These are phyloP conservation scores for Tausonia pullulans DNA, from an alignment of 1,284 basidiomycete species.

Conservation along the genomic window DNA sequence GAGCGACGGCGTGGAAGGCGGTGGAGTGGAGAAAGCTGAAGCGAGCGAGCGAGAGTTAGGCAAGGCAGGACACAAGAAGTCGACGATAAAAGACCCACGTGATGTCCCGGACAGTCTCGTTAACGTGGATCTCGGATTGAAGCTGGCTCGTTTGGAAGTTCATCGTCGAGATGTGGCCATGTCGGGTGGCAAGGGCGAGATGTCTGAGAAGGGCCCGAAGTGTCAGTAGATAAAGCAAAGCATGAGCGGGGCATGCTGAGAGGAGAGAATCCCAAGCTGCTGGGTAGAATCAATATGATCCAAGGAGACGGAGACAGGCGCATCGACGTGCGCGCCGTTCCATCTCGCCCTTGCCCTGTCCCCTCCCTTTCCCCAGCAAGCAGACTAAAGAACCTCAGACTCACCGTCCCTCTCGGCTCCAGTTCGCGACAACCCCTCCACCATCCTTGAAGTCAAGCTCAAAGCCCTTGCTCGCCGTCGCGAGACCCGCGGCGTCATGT, in stretches of 20 bases:
- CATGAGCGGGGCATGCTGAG: background rate
- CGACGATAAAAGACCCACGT: constrained; percentile 42
- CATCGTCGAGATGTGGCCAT: constrained; percentile 86
- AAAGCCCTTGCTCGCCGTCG: constrained; percentile 60
- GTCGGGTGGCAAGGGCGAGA: constrained; percentile 66
- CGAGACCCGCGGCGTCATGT: constrained; percentile 52
- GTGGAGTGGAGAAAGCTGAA: constrained; percentile 82
- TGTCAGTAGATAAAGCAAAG: too few relatives aligned
- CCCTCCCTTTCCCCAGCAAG: background rate
- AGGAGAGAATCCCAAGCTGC: background rate
- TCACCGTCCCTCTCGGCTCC: constrained; percentile 81
- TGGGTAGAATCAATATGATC: too few relatives aligned
- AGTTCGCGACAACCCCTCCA: constrained; percentile 68
- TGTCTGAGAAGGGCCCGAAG: constrained; percentile 43
- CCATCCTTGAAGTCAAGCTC: constrained; percentile 78
- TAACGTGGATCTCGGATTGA: constrained; percentile 77
- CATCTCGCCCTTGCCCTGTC: background rate
- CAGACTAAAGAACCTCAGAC: constrained; percentile 25
- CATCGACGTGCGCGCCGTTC: background rate
- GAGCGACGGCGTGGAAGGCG: constrained; percentile 85
- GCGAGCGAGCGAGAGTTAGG: background rate
- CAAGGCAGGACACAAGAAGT: background rate
- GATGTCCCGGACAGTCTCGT: constrained; percentile 82
- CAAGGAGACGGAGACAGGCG: too few relatives aligned
- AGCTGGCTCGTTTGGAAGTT: constrained; percentile 86